Evolutionary conservation across 2,329 filamentous ascomycete genomes (phyloP), one percentile per base, ranked within the genome.

Genomic region (Trichoderma koningii): DNA sequence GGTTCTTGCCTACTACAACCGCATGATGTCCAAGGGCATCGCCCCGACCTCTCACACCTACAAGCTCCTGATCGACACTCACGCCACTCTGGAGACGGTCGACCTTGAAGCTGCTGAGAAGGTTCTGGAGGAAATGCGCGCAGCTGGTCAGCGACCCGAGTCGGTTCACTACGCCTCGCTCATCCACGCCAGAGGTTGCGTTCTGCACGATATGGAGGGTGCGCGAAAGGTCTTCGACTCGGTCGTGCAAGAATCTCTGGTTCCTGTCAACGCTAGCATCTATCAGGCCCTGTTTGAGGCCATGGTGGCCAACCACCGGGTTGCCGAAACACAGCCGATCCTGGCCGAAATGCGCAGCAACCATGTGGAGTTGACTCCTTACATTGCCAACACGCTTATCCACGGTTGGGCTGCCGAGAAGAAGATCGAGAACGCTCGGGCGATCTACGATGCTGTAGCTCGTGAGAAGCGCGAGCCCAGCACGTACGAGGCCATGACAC

Each of bases 401-500:
- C 93, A 98, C 74, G 95, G 95, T 68, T 99, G 95, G 94, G 92
- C 94, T 23, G 85, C 89, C 15, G 90, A 91, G 75, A 89, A 90
- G 78, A 85, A 96, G 68, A 90, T 98, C 51, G 78, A 81, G 66
- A 93, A 92, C 77, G 91, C 93, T 19, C 87, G 89, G 73, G 80
- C 84, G 26, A 88, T 97, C 67, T 99, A 96, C 75, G 85, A 90
- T 66, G 83, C 85, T n/a, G 88, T 99, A 3, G 86, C 88, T 9
- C 84, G 87, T 30, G 85, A 88, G 63, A 93, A 89, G 79, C 89
- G 95, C 65, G 95, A 99, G 81, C 95, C 95, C 3, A 97, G 93
- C 81, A 99, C 95, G 5, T 99, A 99, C 76, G 95, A 99, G 80
- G 93, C 94, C 47, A 99, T 99, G 95, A 97, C 93, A 5, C 86